Conservation (phyloP, 495 filamentous ascomycete genomes). For the Penicillium canariense region DNA sequence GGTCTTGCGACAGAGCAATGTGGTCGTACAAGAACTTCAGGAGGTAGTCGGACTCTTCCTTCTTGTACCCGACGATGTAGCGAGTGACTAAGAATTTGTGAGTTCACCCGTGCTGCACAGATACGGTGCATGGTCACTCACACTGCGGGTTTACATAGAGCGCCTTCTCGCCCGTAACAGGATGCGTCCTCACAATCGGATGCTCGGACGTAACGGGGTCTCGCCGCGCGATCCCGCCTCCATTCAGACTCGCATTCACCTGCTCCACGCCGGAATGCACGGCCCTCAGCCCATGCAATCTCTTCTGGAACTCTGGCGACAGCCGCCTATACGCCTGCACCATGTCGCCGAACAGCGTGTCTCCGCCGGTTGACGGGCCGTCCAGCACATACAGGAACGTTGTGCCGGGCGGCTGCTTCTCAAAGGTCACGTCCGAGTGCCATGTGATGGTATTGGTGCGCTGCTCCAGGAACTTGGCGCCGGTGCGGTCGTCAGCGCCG, state of each 20-base stretch:
- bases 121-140: conserved; percentile 45
- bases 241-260: conserved; percentile 45
- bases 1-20: conserved; percentile 56
- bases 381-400: conserved; percentile 65
- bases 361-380: conserved; percentile 58
- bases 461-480: conserved; percentile 49
- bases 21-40: conserved; percentile 67
- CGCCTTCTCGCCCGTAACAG: conserved; percentile 69
- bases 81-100: conserved; percentile 48
- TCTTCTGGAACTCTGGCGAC: conserved; percentile 54
- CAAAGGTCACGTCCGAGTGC: conserved; percentile 66
- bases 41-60: conserved; percentile 64
- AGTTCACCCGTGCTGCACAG: background rate
- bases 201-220: conserved; percentile 55
- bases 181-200: conserved; percentile 62
- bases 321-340: conserved; percentile 56
- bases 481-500: conserved; percentile 49
- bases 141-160: conserved; percentile 85
- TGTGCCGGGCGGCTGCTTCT: conserved; percentile 62
- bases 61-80: conserved; percentile 62
- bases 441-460: conserved; percentile 59
- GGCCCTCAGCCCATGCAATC: conserved; percentile 57
- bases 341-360: conserved; percentile 62
- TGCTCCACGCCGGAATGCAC: conserved; percentile 59
- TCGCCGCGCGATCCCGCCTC: conserved; percentile 52